Evolutionary conservation across 1,284 basidiomycete genomes (phyloP), one percentile per base, ranked within the genome.

Genomic region (Neotropicomus parvogracilis): DNA sequence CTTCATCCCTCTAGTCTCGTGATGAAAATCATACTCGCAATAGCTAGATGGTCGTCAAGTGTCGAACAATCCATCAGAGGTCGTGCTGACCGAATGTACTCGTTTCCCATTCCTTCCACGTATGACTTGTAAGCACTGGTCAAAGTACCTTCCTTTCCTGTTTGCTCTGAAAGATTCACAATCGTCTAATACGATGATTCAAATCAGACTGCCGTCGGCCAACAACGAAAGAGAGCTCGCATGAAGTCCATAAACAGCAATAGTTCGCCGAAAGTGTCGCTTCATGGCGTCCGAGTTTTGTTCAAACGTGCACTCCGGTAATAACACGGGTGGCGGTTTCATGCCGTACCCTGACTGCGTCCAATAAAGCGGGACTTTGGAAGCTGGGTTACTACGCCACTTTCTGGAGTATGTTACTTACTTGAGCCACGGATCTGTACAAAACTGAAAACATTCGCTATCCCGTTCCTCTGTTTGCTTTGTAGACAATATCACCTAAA

Each of bases 391-490:
- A 48, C 31, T 10, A 10, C 45, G 19, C 50, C 37, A 38, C 21
- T 26, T 13, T 43, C 6, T 24, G 43, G 52, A 40, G 37, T 35
- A 35, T 54, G 48, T 39, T 34, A 69, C 79, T 53, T 57, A 88
- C 90, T 91, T 16, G 91, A 95, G 8, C 94, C 95, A 58, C 95
- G 79, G 39, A 91, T 80, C 67, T 97, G 92, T 0, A 93, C 79
- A 67, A 93, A 91, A 54, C 87, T 84, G 66, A 95, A 95, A 7
- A 91, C 70, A 58, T 95, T 93, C 19, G 74, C 69, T 47, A 77
- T 78, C 11, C 76, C 80, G 58, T 89, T 85, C 8, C 85, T 75
- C 85, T 89, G 52, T 32, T 60, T 26, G 24, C 7, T 50, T n/a
- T 21, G 42, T 56, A 26, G 54, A 42, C 24, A 26, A 32, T 35